Conservation (phyloP, 192 early-diverging fungal species). For the Haplosporangium gracile region DNA sequence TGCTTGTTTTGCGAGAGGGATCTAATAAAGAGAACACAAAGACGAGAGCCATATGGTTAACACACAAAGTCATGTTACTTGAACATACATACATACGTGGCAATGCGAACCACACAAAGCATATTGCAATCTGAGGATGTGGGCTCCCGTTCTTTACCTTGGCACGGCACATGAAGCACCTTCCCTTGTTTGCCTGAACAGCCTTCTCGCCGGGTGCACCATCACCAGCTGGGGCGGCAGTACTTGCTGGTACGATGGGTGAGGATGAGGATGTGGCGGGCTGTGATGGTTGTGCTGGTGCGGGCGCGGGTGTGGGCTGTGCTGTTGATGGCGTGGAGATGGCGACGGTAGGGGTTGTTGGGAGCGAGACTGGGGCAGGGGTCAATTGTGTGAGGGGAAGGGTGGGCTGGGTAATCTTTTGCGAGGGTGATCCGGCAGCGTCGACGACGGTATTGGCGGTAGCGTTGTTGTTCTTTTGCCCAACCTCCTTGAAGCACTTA, state of each 20-base stretch:
- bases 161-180: constrained; percentile 76
- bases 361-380: constrained; percentile 18
- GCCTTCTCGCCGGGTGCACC: constrained; percentile 60
- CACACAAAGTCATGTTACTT: too few species aligned
- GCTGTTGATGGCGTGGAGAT: neutral
- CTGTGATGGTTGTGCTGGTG: constrained; percentile 28
- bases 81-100: neutral
- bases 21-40: constrained; percentile 33
- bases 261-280: constrained; percentile 14
- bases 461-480: constrained; percentile 53
- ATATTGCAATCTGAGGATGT: neutral
- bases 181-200: constrained; percentile 75
- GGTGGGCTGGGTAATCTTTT: constrained; percentile 24
- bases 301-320: constrained; percentile 12
- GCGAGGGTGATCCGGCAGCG: neutral
- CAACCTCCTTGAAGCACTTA: constrained; percentile 79
- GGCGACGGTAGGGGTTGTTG: constrained; percentile 15
- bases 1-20: constrained; percentile 83
- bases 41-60: neutral
- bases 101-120: neutral
- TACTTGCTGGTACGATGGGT: constrained; percentile 15
- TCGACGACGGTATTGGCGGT: constrained; percentile 6
- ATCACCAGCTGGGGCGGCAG: constrained; percentile 31
- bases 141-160: constrained; percentile 51
- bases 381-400: constrained; percentile 36